Conservation (phyloP, 2,329 filamentous ascomycete genomes). For the Aspergillus bombycis region DNA sequence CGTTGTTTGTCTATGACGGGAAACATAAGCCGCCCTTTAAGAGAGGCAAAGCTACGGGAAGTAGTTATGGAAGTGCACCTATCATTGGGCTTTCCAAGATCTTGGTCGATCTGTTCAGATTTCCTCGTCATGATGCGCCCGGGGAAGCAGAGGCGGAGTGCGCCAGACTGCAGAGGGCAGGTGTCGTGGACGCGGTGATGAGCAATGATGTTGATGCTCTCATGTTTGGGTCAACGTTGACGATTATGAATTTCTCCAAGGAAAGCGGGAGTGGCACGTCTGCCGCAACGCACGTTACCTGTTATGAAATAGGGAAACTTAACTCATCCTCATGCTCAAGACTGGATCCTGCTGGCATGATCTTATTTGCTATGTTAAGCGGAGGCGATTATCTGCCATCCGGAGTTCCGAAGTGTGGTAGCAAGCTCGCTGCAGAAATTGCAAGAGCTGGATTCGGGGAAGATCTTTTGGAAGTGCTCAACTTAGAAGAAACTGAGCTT, state of each 20-base stretch:
- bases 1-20: conserved; percentile 89
- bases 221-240: conserved; percentile 89
- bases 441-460: conserved; percentile 84
- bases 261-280: conserved; percentile 65
- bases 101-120: conserved; percentile 81
- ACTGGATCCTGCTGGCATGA: conserved; percentile 85
- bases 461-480: conserved; percentile 67
- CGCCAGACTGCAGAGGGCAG: conserved; percentile 77
- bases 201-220: conserved; percentile 97
- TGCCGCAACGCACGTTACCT: conserved; percentile 79
- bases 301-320: conserved; percentile 64
- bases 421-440: conserved; percentile 87
- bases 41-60: conserved; percentile 69
- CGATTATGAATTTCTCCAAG: conserved; percentile 80
- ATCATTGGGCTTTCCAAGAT: conserved; percentile 78
- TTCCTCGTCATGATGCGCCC: conserved; percentile 80
- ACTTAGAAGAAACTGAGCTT: conserved; percentile 39
- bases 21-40: conserved; percentile 85
- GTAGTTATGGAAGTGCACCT: conserved; percentile 63
- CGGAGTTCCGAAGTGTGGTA: conserved; percentile 83
- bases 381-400: conserved; percentile 92
- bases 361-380: conserved; percentile 90
- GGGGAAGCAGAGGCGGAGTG: conserved; percentile 97
- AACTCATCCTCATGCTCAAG: conserved; percentile 32
- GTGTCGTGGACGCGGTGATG: conserved; percentile 87